Evolutionary conservation across 768 basidiomycete genomes (phyloP), one percentile per base, ranked within the genome.

Genomic region (Mycena capillaripes): DNA sequence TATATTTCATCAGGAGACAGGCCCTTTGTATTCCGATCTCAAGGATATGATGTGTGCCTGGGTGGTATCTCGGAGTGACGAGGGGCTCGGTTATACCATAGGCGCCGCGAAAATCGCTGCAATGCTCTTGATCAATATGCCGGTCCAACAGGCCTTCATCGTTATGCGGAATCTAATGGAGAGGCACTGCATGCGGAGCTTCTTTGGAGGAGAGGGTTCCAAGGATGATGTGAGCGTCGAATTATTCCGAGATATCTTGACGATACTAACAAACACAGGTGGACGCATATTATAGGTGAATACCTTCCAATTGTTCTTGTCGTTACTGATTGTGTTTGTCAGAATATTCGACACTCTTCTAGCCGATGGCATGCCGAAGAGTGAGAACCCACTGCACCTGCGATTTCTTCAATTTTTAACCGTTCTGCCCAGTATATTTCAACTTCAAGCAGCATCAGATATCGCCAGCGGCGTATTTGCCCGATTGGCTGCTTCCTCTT

Each of bases 381-480:
- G 95, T 97, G 77, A 78, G 90, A 38, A 27, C 55, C 52, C 21
- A 29, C 69, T 46, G 58, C 48, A 44, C 30, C 30, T 34, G 17
- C 57, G 11, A 34, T 64, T 21, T 52, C 32, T 17, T 46, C 21
- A 70, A 25, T 59, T n/a, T 68, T 23, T 19, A 42, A 17, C 23
- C 17, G 63, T 69, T 42, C 56, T 34, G 66, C 59, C 17, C 56
- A 96, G 95, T 97, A 72, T 97, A 96, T 80, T 95, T 96, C 84
- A 97, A 97, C 83, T 97, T 97, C 83, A 96, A 97, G 79, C 95
- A 96, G 76, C 95, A 97, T 79, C 95, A 96, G 73, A 90, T 97
- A 77, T 93, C 95, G 1, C 96, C 96, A 2, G 84, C 91, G 3
- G 87, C 91, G n/a, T 97, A 97, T 84, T 85, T 97, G 19, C 89